Conservation (phyloP, 345 rosid genomes). For the Brassica cretica region DNA sequence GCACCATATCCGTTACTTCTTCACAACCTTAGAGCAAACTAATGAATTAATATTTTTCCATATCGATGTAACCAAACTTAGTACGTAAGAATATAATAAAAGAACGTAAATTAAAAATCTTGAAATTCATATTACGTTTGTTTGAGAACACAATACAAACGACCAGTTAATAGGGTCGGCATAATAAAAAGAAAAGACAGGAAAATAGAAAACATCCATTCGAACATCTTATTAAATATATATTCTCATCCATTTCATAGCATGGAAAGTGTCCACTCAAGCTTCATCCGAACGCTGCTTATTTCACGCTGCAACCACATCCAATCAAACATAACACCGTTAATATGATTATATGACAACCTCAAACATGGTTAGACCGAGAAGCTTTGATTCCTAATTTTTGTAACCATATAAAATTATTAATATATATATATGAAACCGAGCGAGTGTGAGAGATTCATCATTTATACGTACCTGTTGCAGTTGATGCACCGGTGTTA, state of each 20-base stretch:
- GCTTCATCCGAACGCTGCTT: slow-evolving; percentile 18
- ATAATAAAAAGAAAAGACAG: background rate
- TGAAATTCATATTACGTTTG: background rate
- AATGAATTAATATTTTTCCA: background rate
- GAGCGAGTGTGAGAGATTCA: background rate
- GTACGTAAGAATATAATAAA: background rate
- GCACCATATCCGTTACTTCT: background rate
- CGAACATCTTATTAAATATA: slow-evolving; percentile 14
- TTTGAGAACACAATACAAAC: background rate
- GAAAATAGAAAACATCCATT: background rate
- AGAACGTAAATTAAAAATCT: background rate
- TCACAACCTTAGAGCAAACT: background rate
- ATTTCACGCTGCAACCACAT: slow-evolving; percentile 31
- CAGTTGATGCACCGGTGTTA: slow-evolving; percentile 27
- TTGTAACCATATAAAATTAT: background rate
- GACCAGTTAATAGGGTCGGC: background rate
- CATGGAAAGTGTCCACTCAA: slow-evolving; percentile 18
- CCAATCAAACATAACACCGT: slow-evolving; percentile 14
- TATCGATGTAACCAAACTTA: background rate
- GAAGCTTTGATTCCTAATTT: background rate
- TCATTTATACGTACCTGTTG: slow-evolving; percentile 24
- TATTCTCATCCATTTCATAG: slow-evolving; percentile 7
- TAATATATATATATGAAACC: background rate
- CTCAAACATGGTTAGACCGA: background rate
- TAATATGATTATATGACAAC: background rate